Percentiles rank a stretch among this genome's conserved stretches.
Evolutionary conservation across 495 filamentous ascomycete genomes (phyloP).

Genomic region (Rusavskia elegans): DNA sequence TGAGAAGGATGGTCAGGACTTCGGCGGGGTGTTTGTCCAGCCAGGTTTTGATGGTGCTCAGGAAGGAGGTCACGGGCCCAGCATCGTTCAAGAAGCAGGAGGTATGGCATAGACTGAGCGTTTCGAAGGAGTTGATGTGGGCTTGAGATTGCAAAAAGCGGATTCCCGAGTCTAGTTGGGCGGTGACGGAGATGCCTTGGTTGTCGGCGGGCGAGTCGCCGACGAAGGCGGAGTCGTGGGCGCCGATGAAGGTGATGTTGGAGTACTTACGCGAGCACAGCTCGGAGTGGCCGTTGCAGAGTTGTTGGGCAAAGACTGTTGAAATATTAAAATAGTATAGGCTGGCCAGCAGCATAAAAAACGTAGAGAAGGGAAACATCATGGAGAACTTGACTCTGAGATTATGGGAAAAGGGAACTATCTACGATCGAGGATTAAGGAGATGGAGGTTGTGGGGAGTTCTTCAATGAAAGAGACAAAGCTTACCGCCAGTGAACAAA

Average conservation of each 20-base stretch:
- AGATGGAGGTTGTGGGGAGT: no score
- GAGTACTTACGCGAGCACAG: constrained; percentile 47
- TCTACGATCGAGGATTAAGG: no score
- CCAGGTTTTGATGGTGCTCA: constrained; percentile 45
- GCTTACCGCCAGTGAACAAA: no score
- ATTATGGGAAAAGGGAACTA: neutral
- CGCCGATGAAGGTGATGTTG: constrained; percentile 51
- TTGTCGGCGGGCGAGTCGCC: constrained; percentile 43
- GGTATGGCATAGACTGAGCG: constrained; percentile 49
- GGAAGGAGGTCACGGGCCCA: constrained; percentile 39
- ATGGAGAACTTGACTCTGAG: neutral
- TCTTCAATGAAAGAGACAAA: no score
- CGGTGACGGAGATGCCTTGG: constrained; percentile 48
- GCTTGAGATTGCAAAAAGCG: constrained; percentile 57
- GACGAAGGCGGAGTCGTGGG: constrained; percentile 55
- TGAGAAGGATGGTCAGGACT: constrained; percentile 52
- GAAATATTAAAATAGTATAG: neutral
- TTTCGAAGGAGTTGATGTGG: constrained; percentile 31
- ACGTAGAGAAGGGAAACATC: neutral
- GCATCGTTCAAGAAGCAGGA: constrained; percentile 48
- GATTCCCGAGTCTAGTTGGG: constrained; percentile 50
- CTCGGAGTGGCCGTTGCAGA: constrained; percentile 52
- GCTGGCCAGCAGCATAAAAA: neutral
- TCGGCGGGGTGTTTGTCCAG: constrained; percentile 49
- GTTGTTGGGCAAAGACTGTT: neutral